Percentiles rank a stretch among this genome's conserved stretches.
These are phyloP conservation scores for Yamadazyma triangularis DNA, from an alignment of 1,139 yeast genomes.

Conservation along the genomic window DNA sequence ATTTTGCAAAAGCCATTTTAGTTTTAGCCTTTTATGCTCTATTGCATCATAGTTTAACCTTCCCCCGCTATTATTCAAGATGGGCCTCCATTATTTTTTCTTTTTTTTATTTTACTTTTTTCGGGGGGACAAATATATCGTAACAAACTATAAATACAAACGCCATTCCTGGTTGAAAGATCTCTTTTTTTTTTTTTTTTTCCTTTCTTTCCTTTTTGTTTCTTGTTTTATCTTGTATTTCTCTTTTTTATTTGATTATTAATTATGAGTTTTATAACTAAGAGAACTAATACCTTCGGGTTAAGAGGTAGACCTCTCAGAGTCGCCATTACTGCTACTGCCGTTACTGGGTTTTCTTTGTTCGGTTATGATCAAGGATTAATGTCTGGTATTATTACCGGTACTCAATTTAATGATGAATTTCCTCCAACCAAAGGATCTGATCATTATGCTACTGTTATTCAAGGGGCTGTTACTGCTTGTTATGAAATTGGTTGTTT, in stretches of 20 bases:
- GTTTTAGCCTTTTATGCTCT: constrained; percentile 1
- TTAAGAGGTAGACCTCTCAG: constrained; percentile 40
- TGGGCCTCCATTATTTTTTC: background rate
- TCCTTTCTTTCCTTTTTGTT: background rate
- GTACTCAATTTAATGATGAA: constrained; percentile 49
- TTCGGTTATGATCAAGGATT: constrained; percentile 82
- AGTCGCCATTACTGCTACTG: constrained; percentile 46
- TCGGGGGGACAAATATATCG: background rate
- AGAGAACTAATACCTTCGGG: constrained; percentile 41
- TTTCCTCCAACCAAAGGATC: constrained; percentile 48
- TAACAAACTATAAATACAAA: background rate
- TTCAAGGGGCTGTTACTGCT: constrained; percentile 67
- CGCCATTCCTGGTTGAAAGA: background rate
- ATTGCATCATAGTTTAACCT: constrained; percentile 5
- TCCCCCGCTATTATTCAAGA: background rate
- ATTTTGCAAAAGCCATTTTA: constrained; percentile 1
- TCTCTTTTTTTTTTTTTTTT: background rate
- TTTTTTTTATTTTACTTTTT: constrained; percentile 1
- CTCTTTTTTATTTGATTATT: background rate
- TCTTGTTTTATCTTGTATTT: background rate
- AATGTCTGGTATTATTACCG: constrained; percentile 67
- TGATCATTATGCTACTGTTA: constrained; percentile 22
- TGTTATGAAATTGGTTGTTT: constrained; percentile 76
- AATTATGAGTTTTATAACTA: background rate
- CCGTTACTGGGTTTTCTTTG: constrained; percentile 59